Conservation (phyloP, 1,139 yeast species). For the Chernovozyma sophiae-reginae region DNA sequence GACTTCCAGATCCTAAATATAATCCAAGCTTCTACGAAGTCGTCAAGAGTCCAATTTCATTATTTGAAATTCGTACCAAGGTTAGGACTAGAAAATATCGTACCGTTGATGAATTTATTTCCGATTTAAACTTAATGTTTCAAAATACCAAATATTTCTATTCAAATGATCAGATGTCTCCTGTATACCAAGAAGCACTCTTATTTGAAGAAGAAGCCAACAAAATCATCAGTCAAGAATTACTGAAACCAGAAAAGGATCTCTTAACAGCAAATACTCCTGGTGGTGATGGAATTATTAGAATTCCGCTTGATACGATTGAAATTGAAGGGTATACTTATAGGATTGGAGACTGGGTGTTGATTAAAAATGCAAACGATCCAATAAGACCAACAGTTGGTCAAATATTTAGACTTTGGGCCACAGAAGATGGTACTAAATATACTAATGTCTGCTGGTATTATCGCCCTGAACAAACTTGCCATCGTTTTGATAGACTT, state of each 20-base stretch:
- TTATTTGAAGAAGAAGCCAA: slow-evolving; percentile 61
- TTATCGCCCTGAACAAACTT: slow-evolving; percentile 95
- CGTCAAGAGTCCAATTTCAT: slow-evolving; percentile 68
- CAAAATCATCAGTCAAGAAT: slow-evolving; percentile 61
- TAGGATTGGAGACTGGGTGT: slow-evolving; percentile 93
- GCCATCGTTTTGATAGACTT: slow-evolving; percentile 82
- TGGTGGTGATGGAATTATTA: slow-evolving; percentile 50
- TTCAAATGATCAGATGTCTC: slow-evolving; percentile 52
- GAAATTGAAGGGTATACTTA: slow-evolving; percentile 69
- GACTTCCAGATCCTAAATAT: slow-evolving; percentile 68
- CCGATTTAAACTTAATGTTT: slow-evolving; percentile 73
- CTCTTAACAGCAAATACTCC: slow-evolving; percentile 66
- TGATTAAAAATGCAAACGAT: slow-evolving; percentile 82
- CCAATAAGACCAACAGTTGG: slow-evolving; percentile 87
- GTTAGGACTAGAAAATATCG: slow-evolving; percentile 83
- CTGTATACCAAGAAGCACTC: slow-evolving; percentile 56
- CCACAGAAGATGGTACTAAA: slow-evolving; percentile 73
- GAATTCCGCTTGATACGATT: slow-evolving; percentile 74
- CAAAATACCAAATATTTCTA: slow-evolving; percentile 66
- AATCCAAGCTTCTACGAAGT: slow-evolving; percentile 66
- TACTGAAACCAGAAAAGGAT: slow-evolving; percentile 77
- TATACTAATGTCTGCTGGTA: slow-evolving; percentile 98
- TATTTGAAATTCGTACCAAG: slow-evolving; percentile 76
- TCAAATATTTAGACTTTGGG: slow-evolving; percentile 91
- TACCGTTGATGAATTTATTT: slow-evolving; percentile 69